Percentiles rank a stretch among this genome's conserved stretches.
Evolutionary conservation across 2,329 filamentous ascomycete species (phyloP).

Genomic region (Leptosphaerulina australis): DNA sequence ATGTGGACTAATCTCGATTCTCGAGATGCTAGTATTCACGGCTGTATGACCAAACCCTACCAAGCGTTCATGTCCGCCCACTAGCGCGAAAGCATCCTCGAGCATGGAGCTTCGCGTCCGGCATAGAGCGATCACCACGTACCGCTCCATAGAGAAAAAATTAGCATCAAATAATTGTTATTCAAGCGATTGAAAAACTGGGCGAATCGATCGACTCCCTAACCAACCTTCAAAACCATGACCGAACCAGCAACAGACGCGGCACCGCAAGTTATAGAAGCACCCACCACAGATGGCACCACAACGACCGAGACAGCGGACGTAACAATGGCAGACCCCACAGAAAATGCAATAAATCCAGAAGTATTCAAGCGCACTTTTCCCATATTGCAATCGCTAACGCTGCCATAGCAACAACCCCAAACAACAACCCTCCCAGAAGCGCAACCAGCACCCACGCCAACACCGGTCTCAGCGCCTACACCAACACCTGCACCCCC

Average conservation of each 20-base stretch:
- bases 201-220: neutral
- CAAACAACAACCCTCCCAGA: constrained; percentile 13
- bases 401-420: constrained; percentile 7
- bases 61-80: neutral
- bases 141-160: constrained; percentile 1
- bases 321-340: constrained; percentile 40
- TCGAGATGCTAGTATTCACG: neutral
- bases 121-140: constrained; percentile 11
- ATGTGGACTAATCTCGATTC: neutral
- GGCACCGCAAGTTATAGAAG: constrained; percentile 24
- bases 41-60: neutral
- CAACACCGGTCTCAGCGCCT: constrained; percentile 15
- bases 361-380: constrained; percentile 9
- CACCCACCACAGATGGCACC: constrained; percentile 32
- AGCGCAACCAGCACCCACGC: constrained; percentile 3
- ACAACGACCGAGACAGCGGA: constrained; percentile 24
- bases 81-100: constrained; percentile 21
- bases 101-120: constrained; percentile 24
- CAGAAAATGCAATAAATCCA: constrained; percentile 3
- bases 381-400: neutral
- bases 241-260: constrained; percentile 27
- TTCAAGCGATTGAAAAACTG: neutral
- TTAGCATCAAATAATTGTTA: neutral
- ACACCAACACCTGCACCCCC: constrained; percentile 21
- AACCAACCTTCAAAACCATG: constrained; percentile 16